phyloP scores from a whole-genome alignment of 106 monocot species.

The Dioscorea zingiberensis region DNA sequence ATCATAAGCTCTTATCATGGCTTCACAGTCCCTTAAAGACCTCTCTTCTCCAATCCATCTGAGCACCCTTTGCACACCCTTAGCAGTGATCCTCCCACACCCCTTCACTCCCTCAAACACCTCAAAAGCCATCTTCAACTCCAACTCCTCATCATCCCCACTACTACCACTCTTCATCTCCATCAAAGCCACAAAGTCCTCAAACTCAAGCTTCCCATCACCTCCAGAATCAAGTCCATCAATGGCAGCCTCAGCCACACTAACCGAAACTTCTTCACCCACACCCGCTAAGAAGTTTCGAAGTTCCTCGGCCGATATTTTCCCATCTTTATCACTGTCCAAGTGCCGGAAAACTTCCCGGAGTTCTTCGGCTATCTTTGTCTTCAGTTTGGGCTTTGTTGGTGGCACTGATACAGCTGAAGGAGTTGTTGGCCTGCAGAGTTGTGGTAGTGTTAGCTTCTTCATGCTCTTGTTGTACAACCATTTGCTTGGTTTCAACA shows the following conservation, averaged over 20 bases:
- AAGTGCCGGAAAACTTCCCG: conserved; percentile 23
- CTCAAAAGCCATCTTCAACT: conserved; percentile 6
- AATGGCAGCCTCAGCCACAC: conserved; percentile 6
- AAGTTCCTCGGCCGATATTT: conserved; percentile 26
- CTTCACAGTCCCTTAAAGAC: conserved; percentile 23
- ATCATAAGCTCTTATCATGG: conserved; percentile 37
- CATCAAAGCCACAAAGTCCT: conserved; percentile 6
- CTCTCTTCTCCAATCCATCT: conserved; percentile 25
- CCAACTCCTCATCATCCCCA: not conserved
- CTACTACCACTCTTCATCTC: not conserved
- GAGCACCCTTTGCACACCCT: conserved; percentile 26
- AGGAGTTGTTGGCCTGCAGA: conserved; percentile 2
- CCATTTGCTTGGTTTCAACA: conserved; percentile 11
- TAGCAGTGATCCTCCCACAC: conserved; percentile 32
- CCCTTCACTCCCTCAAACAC: conserved; percentile 9
- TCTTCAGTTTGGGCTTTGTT: not conserved
- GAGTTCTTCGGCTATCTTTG: conserved; percentile 6
- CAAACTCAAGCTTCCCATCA: conserved; percentile 2
- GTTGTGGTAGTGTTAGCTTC: no score
- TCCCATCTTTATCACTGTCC: conserved; percentile 27
- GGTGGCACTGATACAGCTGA: conserved; percentile 10
- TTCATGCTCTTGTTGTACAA: conserved; percentile 11
- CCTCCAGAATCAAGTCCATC: conserved; percentile 9
- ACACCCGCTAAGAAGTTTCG: conserved; percentile 19
- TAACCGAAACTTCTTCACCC: conserved; percentile 13